phyloP scores from a whole-genome alignment of 2,329 filamentous ascomycete genomes.

The Microdochium bolleyi region DNA sequence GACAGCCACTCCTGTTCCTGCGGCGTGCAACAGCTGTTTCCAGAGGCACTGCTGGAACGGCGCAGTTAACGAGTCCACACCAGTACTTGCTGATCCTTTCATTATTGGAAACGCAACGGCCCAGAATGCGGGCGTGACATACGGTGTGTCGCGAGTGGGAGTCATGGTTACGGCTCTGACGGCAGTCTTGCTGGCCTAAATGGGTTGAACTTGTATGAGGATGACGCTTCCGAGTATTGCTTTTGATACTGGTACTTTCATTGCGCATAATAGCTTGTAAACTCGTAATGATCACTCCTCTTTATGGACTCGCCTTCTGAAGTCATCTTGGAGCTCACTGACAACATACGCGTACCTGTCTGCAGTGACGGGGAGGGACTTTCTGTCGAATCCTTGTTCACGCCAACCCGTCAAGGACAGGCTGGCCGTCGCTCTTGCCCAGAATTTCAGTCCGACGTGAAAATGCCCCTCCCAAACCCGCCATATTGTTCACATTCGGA shows the following conservation, averaged over 20 bases:
- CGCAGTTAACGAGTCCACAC: slow-evolving; percentile 37
- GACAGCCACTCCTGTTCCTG: slow-evolving; percentile 60
- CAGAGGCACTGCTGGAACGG: slow-evolving; percentile 88
- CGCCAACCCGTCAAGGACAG: too few species aligned
- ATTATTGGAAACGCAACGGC: neutral
- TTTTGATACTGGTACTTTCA: too few species aligned
- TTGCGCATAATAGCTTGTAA: neutral
- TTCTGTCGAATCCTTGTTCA: too few species aligned
- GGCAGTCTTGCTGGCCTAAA: slow-evolving; percentile 1
- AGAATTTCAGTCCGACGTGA: too few species aligned
- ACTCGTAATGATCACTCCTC: too few species aligned
- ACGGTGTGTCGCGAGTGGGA: neutral
- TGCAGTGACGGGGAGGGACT: too few species aligned
- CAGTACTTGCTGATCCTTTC: slow-evolving; percentile 6
- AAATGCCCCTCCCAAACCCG: neutral
- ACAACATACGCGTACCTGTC: too few species aligned
- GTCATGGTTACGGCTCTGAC: neutral
- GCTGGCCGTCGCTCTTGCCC: too few species aligned
- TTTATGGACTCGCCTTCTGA: too few species aligned
- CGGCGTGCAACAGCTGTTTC: slow-evolving; percentile 71
- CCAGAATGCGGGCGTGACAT: slow-evolving; percentile 1
- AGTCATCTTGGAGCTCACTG: too few species aligned
- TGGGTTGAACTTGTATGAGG: too few species aligned
- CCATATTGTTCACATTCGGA: neutral
- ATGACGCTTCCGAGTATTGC: too few species aligned